Conservation (phyloP, 768 basidiomycete species). For the Psilocybe subaeruginosa region DNA sequence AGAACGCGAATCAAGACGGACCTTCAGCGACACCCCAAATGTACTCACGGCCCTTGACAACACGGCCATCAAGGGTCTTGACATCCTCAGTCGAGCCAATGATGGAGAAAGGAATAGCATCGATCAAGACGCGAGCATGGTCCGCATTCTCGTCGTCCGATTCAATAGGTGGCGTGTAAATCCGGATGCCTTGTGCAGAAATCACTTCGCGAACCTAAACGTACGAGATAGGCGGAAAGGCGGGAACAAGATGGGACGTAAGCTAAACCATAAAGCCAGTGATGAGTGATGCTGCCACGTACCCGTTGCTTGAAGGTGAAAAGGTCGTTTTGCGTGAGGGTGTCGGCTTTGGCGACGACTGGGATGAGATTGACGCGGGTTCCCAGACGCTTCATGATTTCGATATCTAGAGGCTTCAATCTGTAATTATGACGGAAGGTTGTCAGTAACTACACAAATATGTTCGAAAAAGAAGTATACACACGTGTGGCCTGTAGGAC, state of each 20-base stretch:
- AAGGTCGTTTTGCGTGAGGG: slow-evolving; percentile 92
- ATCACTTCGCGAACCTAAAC: slow-evolving; percentile 86
- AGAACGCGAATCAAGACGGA: slow-evolving; percentile 31
- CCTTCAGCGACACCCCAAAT: slow-evolving; percentile 99
- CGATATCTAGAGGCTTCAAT: slow-evolving; percentile 96
- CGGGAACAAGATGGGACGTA: slow-evolving; percentile 17
- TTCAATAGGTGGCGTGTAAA: slow-evolving; percentile 94
- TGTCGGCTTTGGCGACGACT: slow-evolving; percentile 97
- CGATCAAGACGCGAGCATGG: slow-evolving; percentile 83
- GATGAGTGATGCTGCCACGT: slow-evolving; percentile 32
- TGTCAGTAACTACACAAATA: background rate
- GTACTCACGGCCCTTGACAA: slow-evolving; percentile 97
- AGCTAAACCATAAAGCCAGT: slow-evolving; percentile 9
- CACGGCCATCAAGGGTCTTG: slow-evolving; percentile 84
- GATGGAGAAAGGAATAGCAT: slow-evolving; percentile 97
- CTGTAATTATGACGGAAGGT: slow-evolving; percentile 37
- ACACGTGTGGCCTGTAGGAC: slow-evolving; percentile 95
- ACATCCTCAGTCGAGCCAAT: slow-evolving; percentile 98
- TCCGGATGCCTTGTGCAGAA: slow-evolving; percentile 88
- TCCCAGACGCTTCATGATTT: slow-evolving; percentile 99
- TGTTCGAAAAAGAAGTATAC: slow-evolving; percentile 32
- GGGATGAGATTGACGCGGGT: slow-evolving; percentile 98
- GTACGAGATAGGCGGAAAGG: slow-evolving; percentile 4
- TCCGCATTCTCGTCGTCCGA: slow-evolving; percentile 86
- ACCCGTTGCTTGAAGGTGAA: slow-evolving; percentile 92